phyloP scores from a whole-genome alignment of 2,329 filamentous ascomycete species.

The Lecanicillium sp. region DNA sequence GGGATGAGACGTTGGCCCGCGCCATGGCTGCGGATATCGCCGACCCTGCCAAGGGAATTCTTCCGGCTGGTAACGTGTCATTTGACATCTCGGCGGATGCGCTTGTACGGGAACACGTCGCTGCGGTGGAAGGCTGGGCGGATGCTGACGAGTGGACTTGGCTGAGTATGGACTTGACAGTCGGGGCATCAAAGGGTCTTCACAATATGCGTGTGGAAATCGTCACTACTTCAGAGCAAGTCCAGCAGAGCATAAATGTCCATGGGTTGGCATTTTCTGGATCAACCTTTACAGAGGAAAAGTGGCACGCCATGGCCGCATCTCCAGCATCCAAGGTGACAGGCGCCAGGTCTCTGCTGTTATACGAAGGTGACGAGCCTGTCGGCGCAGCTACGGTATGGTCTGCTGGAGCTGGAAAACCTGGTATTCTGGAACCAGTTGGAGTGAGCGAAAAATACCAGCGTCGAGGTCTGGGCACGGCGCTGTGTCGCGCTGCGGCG shows the following conservation, averaged over 20 bases:
- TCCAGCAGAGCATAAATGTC: background rate
- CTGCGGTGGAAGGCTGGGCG: background rate
- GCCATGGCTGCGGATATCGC: conserved; percentile 1
- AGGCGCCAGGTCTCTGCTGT: background rate
- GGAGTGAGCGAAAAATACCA: background rate
- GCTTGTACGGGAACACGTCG: background rate
- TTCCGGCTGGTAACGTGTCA: background rate
- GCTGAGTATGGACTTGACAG: background rate
- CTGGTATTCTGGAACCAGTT: background rate
- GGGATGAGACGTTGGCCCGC: background rate
- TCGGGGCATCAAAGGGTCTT: background rate
- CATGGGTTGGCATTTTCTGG: background rate
- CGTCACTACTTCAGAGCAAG: background rate
- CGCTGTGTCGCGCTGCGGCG: background rate
- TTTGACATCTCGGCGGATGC: background rate
- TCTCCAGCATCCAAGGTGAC: background rate
- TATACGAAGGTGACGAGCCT: too few relatives aligned
- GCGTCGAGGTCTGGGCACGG: background rate
- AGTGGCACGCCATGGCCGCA: background rate
- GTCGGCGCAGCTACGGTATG: conserved; percentile 1
- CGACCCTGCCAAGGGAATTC: background rate
- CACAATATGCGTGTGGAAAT: background rate
- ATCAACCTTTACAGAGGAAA: background rate
- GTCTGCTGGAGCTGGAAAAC: background rate
- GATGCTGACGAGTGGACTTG: background rate